Conservation (phyloP, 2,329 filamentous ascomycete species). For the Fusarium illudens region DNA sequence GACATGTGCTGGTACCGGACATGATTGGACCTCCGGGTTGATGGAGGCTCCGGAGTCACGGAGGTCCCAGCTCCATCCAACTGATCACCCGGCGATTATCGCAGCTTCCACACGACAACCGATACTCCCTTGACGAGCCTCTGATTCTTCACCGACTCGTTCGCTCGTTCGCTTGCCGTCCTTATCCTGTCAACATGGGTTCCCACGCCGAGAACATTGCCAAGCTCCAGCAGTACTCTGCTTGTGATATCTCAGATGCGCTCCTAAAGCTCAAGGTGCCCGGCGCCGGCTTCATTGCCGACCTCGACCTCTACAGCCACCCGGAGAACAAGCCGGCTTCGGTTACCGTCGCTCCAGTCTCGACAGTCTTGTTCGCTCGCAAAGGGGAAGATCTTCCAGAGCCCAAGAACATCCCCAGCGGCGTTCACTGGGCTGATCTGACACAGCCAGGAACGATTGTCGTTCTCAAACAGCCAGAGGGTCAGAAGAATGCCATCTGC, state of each 20-base stretch:
- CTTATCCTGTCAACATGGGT: constrained; percentile 23
- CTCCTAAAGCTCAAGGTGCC: constrained; percentile 74
- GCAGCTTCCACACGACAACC: constrained; percentile 24
- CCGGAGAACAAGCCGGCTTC: constrained; percentile 35
- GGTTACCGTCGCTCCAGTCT: constrained; percentile 61
- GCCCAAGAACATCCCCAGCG: constrained; percentile 62
- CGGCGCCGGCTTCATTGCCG: constrained; percentile 71
- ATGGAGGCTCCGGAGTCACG: constrained; percentile 43
- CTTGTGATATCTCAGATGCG: constrained; percentile 74
- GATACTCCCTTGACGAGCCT: constrained; percentile 7
- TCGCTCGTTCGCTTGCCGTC: constrained; percentile 17
- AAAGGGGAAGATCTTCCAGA: constrained; percentile 56
- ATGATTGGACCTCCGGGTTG: constrained; percentile 42
- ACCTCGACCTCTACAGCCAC: constrained; percentile 54
- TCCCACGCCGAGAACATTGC: constrained; percentile 37
- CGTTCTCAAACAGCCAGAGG: constrained; percentile 70
- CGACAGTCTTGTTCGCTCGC: constrained; percentile 69
- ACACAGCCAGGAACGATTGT: constrained; percentile 68
- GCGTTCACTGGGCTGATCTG: constrained; percentile 74
- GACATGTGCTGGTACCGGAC: constrained; percentile 33
- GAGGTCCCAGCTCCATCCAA: constrained; percentile 31
- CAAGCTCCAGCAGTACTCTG: constrained; percentile 51
- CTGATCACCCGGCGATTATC: constrained; percentile 28
- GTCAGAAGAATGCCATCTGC: constrained; percentile 74
- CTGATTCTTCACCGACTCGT: constrained; percentile 29